Evolutionary conservation across 345 rosid genomes (phyloP).

Genomic region (Combretum micranthum): DNA sequence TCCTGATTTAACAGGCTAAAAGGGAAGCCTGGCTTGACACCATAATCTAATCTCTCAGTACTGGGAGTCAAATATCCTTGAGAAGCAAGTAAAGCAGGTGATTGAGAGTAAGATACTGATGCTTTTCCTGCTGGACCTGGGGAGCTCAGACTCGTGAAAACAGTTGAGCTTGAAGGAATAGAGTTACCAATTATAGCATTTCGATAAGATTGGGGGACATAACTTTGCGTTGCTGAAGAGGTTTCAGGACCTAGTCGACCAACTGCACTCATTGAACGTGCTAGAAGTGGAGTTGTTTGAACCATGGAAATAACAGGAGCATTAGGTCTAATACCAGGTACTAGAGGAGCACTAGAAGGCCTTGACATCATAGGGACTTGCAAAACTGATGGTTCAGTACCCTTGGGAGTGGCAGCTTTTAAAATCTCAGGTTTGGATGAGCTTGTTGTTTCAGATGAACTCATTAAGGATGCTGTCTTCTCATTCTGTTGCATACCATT

Average conservation of each 20-base stretch:
- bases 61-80: conserved; percentile 33
- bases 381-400: conserved; percentile 30
- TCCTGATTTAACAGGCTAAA: conserved; percentile 41
- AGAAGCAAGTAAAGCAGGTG: conserved; percentile 37
- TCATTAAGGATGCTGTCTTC: conserved; percentile 23
- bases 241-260: conserved; percentile 72
- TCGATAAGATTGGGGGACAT: conserved; percentile 67
- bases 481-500: conserved; percentile 36
- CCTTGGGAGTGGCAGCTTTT: conserved; percentile 34
- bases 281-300: conserved; percentile 53
- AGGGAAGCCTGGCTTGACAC: conserved; percentile 38
- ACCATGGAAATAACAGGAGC: conserved; percentile 47
- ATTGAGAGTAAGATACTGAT: conserved; percentile 33
- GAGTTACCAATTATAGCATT: conserved; percentile 73
- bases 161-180: conserved; percentile 45
- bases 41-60: conserved; percentile 39
- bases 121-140: conserved; percentile 40
- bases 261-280: conserved; percentile 80
- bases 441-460: conserved; percentile 21
- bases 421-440: conserved; percentile 37
- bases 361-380: conserved; percentile 58
- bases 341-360: conserved; percentile 86
- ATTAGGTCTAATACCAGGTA: conserved; percentile 47
- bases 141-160: conserved; percentile 37
- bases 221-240: conserved; percentile 38